Conservation (phyloP, 2,329 filamentous ascomycete species). For the Zasmidium citrigriseum region DNA sequence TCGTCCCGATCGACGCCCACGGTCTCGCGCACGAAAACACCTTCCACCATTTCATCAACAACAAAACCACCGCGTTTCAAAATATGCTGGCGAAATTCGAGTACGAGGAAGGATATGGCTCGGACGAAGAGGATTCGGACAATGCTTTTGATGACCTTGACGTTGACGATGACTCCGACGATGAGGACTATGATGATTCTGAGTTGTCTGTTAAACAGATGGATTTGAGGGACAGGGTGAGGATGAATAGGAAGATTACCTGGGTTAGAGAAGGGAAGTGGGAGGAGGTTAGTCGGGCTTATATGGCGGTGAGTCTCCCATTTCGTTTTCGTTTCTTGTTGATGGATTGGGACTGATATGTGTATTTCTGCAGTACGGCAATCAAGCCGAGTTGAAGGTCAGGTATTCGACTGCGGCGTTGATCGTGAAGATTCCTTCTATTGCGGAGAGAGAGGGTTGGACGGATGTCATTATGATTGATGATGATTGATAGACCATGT, state of each 20-base stretch:
- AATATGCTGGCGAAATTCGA: background rate
- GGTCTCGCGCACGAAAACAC: too few relatives aligned
- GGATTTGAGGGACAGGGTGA: background rate
- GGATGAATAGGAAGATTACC: background rate
- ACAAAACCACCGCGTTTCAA: background rate
- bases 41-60: too few relatives aligned
- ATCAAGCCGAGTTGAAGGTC: conserved; percentile 18
- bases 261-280: background rate
- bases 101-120: background rate
- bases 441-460: conserved; percentile 1
- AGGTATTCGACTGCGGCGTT: conserved; percentile 21
- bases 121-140: background rate
- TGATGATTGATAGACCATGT: background rate
- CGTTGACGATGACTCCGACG: background rate
- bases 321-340: background rate
- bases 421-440: conserved; percentile 17
- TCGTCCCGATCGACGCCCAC: background rate
- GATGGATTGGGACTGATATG: background rate
- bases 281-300: background rate
- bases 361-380: conserved; percentile 18
- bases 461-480: background rate
- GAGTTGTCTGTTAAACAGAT: background rate
- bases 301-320: background rate
- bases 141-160: too few relatives aligned
- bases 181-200: background rate